phyloP scores from a whole-genome alignment of 2,329 filamentous ascomycete genomes.

The Hirsutella thompsonii region DNA sequence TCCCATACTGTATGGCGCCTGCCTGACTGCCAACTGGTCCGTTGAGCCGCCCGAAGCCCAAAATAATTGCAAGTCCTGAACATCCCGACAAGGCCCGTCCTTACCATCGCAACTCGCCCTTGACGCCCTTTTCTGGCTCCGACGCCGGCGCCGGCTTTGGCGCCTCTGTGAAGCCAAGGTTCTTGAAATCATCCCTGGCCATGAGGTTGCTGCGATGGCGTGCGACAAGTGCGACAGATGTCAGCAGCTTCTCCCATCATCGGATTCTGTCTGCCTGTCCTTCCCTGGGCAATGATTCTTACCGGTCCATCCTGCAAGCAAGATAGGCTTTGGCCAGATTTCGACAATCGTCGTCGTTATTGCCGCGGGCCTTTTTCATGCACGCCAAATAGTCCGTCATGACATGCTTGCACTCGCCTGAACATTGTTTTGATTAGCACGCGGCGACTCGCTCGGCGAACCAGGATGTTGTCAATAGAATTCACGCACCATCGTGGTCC shows the following conservation, averaged over 20 bases:
- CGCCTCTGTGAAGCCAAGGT: conserved; percentile 56
- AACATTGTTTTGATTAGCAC: neutral
- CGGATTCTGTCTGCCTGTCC: neutral
- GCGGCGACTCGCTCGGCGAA: neutral
- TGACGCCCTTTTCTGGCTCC: conserved; percentile 19
- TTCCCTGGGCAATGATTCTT: conserved; percentile 17
- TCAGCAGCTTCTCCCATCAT: neutral
- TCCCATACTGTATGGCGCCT: too few relatives aligned
- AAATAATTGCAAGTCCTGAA: too few relatives aligned
- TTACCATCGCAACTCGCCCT: conserved; percentile 24
- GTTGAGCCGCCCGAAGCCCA: too few relatives aligned
- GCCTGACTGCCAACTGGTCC: too few relatives aligned
- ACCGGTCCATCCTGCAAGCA: conserved; percentile 90
- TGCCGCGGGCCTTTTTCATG: conserved; percentile 69
- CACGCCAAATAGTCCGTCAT: conserved; percentile 80
- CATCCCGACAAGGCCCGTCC: neutral
- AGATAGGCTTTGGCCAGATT: conserved; percentile 80
- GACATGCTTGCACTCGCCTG: conserved; percentile 84
- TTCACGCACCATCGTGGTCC: conserved; percentile 61
- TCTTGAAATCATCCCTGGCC: conserved; percentile 90
- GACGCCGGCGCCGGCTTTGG: conserved; percentile 7
- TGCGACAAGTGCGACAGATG: too few relatives aligned
- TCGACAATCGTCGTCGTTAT: conserved; percentile 79
- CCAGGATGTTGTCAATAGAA: neutral
- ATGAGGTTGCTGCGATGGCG: conserved; percentile 64